Evolutionary conservation across 2,329 filamentous ascomycete species (phyloP).

Genomic region (Leptographium radiaticola): DNA sequence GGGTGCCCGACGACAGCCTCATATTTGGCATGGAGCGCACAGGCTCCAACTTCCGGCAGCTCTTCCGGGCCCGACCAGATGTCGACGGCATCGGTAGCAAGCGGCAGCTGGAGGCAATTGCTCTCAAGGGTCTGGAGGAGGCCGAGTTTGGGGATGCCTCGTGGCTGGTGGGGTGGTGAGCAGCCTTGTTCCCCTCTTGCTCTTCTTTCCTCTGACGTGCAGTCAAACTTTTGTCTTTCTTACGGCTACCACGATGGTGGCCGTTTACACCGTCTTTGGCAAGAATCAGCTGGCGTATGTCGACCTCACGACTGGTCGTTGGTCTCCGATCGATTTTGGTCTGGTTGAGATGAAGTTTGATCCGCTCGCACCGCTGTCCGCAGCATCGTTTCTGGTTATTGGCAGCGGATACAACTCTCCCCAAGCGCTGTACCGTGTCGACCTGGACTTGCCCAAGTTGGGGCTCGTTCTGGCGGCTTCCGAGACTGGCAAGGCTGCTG

Average conservation of each 20-base stretch:
- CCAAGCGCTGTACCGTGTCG: slow-evolving; percentile 19
- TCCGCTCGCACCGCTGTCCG: slow-evolving; percentile 21
- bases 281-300: slow-evolving; percentile 23
- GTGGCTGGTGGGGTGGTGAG: slow-evolving; percentile 20
- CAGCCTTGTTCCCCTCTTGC: neutral
- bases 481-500: neutral
- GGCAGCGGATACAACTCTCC: slow-evolving; percentile 20
- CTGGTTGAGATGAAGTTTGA: slow-evolving; percentile 22
- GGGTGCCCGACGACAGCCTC: slow-evolving; percentile 33
- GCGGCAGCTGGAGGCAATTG: slow-evolving; percentile 14
- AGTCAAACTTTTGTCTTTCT: slow-evolving; percentile 28
- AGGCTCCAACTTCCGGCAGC: slow-evolving; percentile 28
- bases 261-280: slow-evolving; percentile 20
- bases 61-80: slow-evolving; percentile 25
- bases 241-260: slow-evolving; percentile 21
- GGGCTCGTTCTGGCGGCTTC: slow-evolving; percentile 12
- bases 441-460: slow-evolving; percentile 17
- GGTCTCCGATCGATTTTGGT: slow-evolving; percentile 18
- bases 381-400: slow-evolving; percentile 24
- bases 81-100: slow-evolving; percentile 6
- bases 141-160: slow-evolving; percentile 25
- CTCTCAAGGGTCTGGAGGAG: slow-evolving; percentile 25
- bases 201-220: neutral
- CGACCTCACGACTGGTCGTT: slow-evolving; percentile 20
- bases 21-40: slow-evolving; percentile 32